Base-by-base conservation (phyloP, 2,329 filamentous ascomycete genomes). In the Apiospora marii region DNA sequence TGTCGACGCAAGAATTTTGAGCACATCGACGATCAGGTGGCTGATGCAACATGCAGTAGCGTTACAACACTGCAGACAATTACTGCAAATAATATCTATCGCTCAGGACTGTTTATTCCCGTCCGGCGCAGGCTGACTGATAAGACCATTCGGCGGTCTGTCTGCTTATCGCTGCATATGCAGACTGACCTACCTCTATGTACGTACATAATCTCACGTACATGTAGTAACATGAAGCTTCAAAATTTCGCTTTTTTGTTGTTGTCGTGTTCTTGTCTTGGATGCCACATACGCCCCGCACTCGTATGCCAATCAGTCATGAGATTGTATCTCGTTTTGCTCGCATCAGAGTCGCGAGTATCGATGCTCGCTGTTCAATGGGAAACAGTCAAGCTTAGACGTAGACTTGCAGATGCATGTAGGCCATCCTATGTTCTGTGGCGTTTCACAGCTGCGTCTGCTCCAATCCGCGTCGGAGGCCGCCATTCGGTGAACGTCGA, bases 41-140 rank as follows among this genome's bases (percentile, higher is more conserved):
- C 58, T 41, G 58, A 24, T 64, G 58, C 30, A 64, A 41, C 58
- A 64, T 64, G 58, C 58, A 64, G 30, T 64, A 64, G 58, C 34
- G 58, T 41, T 41, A 64, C 58, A 41, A 64, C 58, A 64, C 53
- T 61, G 53, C 53, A 61, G 30, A 37, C 30, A 22, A 61, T 61
- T 37, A 64, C 58, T 64, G 34, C 58, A 37, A 16, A 64, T 41
- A 41, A 41, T n/a, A 13, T 4, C 19, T 12, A 41, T 41, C n/a
- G 58, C 58, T 14, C 58, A 41, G 30, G 19, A 34, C 30, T 22
- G 19, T 5, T 24, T 64, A 24, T 24, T 58, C 51, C 51, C 51
- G 27, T 5, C 24, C 51, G 51, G 27, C 51, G 19, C 12, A 5
- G 8, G n/a, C 4, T 53, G 51, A 30, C 27, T 30, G 58, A 64